Base-by-base conservation (phyloP, 768 basidiomycete species). In the Rhizopogon roseolus region DNA sequence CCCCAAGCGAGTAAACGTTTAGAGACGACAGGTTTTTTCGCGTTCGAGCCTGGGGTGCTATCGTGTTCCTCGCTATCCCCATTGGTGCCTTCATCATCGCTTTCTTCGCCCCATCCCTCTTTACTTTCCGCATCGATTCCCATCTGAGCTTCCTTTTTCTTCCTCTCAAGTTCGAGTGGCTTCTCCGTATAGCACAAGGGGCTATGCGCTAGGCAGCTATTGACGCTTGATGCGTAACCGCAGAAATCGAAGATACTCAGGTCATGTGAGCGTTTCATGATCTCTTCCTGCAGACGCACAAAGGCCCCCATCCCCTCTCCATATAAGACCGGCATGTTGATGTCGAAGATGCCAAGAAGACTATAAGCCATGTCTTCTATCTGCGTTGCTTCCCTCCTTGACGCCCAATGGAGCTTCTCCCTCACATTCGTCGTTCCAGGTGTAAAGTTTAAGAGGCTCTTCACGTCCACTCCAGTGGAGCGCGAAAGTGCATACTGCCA, bases 291-390 rank as follows among this genome's bases (percentile, higher is more conserved):
- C 27, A 68, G 46, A 25, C 67, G 61, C 48, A 57, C 52, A 53
- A 69, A 69, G 8, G 67, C 68, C 29, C 59, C 61, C 17, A 29
- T 27, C 0, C 65, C 61, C 50, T 68, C 68, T 13, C 67, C 67
- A 14, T 69, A 68, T 32, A 60, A 49, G 2, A 58, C 57, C 4
- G 68, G 60, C 53, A 69, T 36, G 48, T 52, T 60, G 49, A 68
- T 53, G 19, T 68, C 65, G 39, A 69, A 66, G 28, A 70, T 54
- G 6, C 65, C 66, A 9, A 69, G 57, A 10, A 70, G 59, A 42
- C 62, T 68, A 52, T 69, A 69, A 9, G 66, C 60, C 56, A 56
- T 61, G 37, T 69, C 68, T 40, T 68, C 68, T 19, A 62, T 54
- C 28, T 63, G 60, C 4, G 61, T 64, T 37, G 68, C 68, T 22